A percentile compares a stretch with the other conserved stretches of the same genome.
Conservation (phyloP, 2,329 filamentous ascomycete species). For the Fusarium dlaminii region DNA sequence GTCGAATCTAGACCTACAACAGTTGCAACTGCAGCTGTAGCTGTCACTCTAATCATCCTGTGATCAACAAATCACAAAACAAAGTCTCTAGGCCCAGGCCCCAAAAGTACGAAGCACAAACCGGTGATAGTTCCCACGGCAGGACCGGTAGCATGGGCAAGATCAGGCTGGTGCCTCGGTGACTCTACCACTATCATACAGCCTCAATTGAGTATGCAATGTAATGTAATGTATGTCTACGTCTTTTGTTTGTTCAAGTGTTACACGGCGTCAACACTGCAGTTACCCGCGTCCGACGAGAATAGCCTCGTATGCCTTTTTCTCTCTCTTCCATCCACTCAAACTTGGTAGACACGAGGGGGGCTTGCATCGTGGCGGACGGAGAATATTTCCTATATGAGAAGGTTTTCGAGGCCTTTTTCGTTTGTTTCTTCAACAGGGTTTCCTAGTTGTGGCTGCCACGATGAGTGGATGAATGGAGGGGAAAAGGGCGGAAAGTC, state of each 20-base stretch:
- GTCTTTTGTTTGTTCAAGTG: slow-evolving; percentile 12
- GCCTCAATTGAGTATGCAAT: neutral
- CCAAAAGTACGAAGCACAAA: slow-evolving; percentile 25
- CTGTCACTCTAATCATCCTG: neutral
- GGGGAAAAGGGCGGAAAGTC: neutral
- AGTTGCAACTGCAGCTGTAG: neutral
- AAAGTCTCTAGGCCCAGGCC: neutral
- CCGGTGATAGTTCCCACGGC: slow-evolving; percentile 33
- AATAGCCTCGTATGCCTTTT: slow-evolving; percentile 49
- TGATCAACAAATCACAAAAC: neutral
- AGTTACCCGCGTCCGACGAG: slow-evolving; percentile 48
- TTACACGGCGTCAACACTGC: slow-evolving; percentile 43
- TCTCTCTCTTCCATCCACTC: neutral
- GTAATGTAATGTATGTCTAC: neutral
- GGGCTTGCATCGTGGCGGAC: slow-evolving; percentile 18
- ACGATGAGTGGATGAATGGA: neutral
- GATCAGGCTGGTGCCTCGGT: slow-evolving; percentile 37
- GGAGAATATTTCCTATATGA: slow-evolving; percentile 7
- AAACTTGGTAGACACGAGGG: slow-evolving; percentile 2
- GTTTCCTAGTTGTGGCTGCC: slow-evolving; percentile 10
- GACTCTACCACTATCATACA: neutral
- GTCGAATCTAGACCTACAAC: neutral
- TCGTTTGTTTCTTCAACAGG: slow-evolving; percentile 1
- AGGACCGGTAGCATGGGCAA: slow-evolving; percentile 39
- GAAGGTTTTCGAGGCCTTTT: slow-evolving; percentile 4